Conservation (phyloP, 1,284 basidiomycete species). For the Hemileia vastatrix region DNA sequence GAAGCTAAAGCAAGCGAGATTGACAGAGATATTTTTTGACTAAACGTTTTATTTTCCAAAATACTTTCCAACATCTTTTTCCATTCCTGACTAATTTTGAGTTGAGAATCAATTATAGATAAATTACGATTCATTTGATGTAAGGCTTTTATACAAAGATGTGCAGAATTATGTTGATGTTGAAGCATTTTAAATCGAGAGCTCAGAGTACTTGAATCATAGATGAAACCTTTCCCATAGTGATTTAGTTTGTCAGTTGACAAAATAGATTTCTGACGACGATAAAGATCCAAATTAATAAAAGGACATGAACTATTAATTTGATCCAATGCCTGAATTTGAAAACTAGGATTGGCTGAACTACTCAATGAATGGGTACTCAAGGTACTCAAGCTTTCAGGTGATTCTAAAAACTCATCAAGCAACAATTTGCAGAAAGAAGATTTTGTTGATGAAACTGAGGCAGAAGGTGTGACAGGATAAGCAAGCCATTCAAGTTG, state of each 20-base stretch:
- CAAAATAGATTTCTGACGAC: constrained; percentile 12
- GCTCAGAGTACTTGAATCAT: too few species aligned
- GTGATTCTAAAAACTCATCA: constrained; percentile 16
- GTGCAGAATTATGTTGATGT: too few species aligned
- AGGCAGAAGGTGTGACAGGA: constrained; percentile 3
- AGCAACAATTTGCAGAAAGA: too few species aligned
- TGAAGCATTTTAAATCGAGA: too few species aligned
- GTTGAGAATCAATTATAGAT: constrained; percentile 18
- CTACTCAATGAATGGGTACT: constrained; percentile 10
- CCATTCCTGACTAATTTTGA: constrained; percentile 18
- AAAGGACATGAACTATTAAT: constrained; percentile 10
- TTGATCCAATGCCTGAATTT: constrained; percentile 17
- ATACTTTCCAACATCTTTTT: constrained; percentile 12
- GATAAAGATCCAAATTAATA: constrained; percentile 17
- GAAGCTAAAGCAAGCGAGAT: constrained; percentile 8
- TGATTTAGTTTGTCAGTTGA: constrained; percentile 13
- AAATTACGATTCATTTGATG: constrained; percentile 21
- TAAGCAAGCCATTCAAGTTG: too few species aligned
- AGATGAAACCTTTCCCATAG: constrained; percentile 20
- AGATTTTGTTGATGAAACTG: too few species aligned
- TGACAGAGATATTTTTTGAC: neutral
- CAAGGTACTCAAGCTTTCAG: constrained; percentile 2
- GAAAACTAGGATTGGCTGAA: constrained; percentile 12
- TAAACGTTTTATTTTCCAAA: constrained; percentile 7
- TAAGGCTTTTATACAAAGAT: too few species aligned